Evolutionary conservation across 345 rosid genomes (phyloP), one percentile per base, ranked within the genome.

Genomic region (Corymbia maculata): DNA sequence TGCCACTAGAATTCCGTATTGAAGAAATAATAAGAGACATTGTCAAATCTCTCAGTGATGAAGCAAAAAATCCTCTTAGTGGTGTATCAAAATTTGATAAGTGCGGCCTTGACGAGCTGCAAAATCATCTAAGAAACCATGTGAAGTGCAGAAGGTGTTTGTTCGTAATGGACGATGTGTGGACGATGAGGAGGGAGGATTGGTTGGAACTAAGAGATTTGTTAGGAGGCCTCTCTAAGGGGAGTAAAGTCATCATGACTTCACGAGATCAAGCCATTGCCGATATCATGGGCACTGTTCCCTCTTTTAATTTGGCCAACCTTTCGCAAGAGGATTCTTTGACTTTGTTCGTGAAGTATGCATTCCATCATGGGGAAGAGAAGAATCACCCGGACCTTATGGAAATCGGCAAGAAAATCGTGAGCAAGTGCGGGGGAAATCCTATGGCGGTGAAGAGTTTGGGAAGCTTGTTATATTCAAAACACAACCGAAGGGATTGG

Each of bases 381-480:
- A 50, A 87, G 7, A 30, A 22, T 9, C 52, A 68, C 79, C 90
- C 86, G 3, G 36, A 88, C 50, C 75, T 86, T 6, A 49, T 64
- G 24, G 50, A 30, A 86, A 87, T 90, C 30, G 93, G 91, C 3
- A 59, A 86, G 15, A 86, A 90, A 22, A 92, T 92, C 47, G 88
- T 91, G 32, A 86, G 28, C 79, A 92, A 91, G 70, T 92, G 93
- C 16, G 82, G 61, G 13, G 92, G 91, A 16, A 89, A 90, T 88
- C 93, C 93, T n/a, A 55, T 92, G 51, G 91, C 88, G 1, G 89
- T 91, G n/a, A 91, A 57, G 49, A 45, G 88, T 7, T 16, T 92
- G 51, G 93, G 88, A 9, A 36, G 88, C 28, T 22, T 88, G 16
- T 44, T 93, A 47, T 87, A 30, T 59, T n/a, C 70, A 1, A 86